A percentile compares a stretch with the other conserved stretches of the same genome.
Conservation (phyloP, 352 stramenopile genomes). For the Halophytophthora batemanensis region DNA sequence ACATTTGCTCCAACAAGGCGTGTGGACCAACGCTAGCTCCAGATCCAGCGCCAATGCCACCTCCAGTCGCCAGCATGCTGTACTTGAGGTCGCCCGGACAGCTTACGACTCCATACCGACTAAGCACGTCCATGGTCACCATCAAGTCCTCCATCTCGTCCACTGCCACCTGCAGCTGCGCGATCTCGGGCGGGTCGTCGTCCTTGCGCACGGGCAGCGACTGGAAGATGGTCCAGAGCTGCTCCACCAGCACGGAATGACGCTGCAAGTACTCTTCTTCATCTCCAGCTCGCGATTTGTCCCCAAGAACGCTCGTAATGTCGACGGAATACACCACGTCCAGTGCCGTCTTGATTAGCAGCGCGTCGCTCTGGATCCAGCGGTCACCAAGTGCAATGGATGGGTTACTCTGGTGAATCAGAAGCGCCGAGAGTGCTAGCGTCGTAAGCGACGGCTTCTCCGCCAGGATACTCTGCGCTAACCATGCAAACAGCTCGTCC, state of each 20-base stretch:
- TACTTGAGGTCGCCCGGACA: conserved; percentile 38
- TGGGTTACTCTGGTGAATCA: conserved; percentile 67
- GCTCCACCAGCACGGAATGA: conserved; percentile 40
- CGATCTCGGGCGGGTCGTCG: conserved; percentile 46
- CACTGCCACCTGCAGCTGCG: conserved; percentile 61
- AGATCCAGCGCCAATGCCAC: conserved; percentile 1
- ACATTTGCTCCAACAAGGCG: conserved; percentile 51
- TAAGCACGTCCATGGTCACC: conserved; percentile 64
- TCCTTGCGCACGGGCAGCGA: conserved; percentile 65
- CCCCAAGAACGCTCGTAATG: conserved; percentile 10
- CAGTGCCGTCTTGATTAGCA: conserved; percentile 57
- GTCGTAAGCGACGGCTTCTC: conserved; percentile 23
- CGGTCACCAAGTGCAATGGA: conserved; percentile 32
- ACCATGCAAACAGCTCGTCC: conserved; percentile 49
- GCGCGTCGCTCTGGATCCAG: conserved; percentile 62
- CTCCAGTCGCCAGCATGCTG: conserved; percentile 30
- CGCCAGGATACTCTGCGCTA: conserved; percentile 34
- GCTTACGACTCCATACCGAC: conserved; percentile 38
- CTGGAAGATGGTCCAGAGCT: conserved; percentile 72
- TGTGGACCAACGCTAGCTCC: conserved; percentile 15
- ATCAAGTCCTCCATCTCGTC: conserved; percentile 76
- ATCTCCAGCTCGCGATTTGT: conserved; percentile 10
- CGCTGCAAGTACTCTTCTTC: conserved; percentile 19
- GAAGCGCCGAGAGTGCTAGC: conserved; percentile 46
- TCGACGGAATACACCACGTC: conserved; percentile 42